These are phyloP conservation scores for Candida suzukii DNA, from an alignment of 805 yeast genomes.

Conservation along the genomic window DNA sequence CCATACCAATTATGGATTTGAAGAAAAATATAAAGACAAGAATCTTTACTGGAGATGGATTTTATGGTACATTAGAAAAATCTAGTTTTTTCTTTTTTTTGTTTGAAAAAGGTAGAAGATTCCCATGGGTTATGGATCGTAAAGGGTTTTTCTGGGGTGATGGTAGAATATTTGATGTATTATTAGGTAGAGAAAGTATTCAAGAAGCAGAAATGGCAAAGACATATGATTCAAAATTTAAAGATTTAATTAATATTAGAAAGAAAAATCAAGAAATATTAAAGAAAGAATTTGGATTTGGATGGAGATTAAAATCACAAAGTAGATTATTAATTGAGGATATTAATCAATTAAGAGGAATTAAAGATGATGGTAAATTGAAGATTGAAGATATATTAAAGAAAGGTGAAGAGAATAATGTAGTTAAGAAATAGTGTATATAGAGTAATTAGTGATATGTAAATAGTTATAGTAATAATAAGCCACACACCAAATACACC, in stretches of 20 bases:
- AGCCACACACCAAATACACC: too few relatives aligned
- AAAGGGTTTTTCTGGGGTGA: slow-evolving; percentile 92
- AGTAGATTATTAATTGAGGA: slow-evolving; percentile 38
- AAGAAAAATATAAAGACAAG: slow-evolving; percentile 54
- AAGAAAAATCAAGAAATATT: slow-evolving; percentile 43
- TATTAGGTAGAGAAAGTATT: slow-evolving; percentile 77
- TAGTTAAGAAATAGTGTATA: slow-evolving; percentile 14
- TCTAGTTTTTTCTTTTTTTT: slow-evolving; percentile 68
- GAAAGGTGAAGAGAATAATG: too few relatives aligned
- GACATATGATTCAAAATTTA: slow-evolving; percentile 52
- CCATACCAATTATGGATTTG: slow-evolving; percentile 53
- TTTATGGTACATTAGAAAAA: slow-evolving; percentile 75
- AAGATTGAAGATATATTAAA: slow-evolving; percentile 40
- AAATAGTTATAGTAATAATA: too few relatives aligned
- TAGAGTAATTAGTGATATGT: too few relatives aligned
- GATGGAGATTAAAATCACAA: slow-evolving; percentile 49
- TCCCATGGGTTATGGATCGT: slow-evolving; percentile 76
- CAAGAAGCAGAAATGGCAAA: slow-evolving; percentile 61
- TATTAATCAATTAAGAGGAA: too few relatives aligned
- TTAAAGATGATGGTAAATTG: too few relatives aligned
- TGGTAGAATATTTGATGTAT: slow-evolving; percentile 73
- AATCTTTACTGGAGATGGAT: slow-evolving; percentile 83
- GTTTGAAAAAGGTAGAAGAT: slow-evolving; percentile 45
- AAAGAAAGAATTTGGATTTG: slow-evolving; percentile 49
- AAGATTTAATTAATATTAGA: slow-evolving; percentile 38